These are phyloP conservation scores for Ichthyophthirius multifiliis DNA, from an alignment of 169 alveolate genomes.

Conservation along the genomic window DNA sequence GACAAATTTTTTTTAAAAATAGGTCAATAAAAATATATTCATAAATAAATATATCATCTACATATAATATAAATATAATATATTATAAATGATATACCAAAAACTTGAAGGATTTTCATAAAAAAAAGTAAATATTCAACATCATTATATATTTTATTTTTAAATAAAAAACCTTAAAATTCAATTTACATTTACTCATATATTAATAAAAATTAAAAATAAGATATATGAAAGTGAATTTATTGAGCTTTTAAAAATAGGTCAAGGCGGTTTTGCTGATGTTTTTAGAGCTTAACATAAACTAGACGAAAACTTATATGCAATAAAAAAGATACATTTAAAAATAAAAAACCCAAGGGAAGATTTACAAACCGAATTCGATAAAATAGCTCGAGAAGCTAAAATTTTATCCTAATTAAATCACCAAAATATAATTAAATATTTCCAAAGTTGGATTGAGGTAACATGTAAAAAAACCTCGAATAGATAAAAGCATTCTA, in stretches of 20 bases:
- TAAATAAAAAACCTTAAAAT: no score
- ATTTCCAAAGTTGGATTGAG: constrained; percentile 17
- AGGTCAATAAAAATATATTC: no score
- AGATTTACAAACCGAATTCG: neutral
- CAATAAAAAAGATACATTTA: neutral
- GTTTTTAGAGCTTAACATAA: neutral
- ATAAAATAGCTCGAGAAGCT: constrained; percentile 13
- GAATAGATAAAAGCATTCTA: neutral
- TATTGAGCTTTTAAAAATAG: neutral
- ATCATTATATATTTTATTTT: no score
- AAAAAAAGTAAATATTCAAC: no score
- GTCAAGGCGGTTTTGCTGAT: constrained; percentile 3
- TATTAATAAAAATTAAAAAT: no score
- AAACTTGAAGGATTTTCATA: no score
- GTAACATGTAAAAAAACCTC: neutral
- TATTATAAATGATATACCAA: no score
- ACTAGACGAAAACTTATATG: neutral
- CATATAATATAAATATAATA: no score
- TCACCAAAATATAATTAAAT: constrained; percentile 9
- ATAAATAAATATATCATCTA: no score
- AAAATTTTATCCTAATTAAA: neutral
- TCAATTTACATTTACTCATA: no score
- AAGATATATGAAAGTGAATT: constrained; percentile 1
- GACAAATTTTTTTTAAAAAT: no score
- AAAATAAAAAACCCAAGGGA: neutral